Evolutionary conservation across 805 yeast genomes (phyloP).

Genomic region (Saccharomycopsis selenospora): DNA sequence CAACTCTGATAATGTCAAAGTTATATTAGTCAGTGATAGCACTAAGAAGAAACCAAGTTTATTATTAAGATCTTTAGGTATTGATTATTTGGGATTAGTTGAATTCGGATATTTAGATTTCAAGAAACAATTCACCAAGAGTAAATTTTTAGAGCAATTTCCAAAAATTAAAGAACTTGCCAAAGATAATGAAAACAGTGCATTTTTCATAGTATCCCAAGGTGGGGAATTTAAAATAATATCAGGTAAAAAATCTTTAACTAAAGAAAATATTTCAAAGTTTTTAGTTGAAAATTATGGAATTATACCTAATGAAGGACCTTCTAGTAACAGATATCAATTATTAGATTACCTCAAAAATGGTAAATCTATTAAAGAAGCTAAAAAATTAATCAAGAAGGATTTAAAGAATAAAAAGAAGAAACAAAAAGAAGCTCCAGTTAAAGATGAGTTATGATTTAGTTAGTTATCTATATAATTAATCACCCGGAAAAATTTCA

Average conservation of each 20-base stretch:
- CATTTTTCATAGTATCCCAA: conserved; percentile 23
- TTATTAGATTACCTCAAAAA: conserved; percentile 23
- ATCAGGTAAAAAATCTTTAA: conserved; percentile 24
- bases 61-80: conserved; percentile 55
- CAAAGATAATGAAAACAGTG: conserved; percentile 21
- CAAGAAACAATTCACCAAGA: conserved; percentile 26
- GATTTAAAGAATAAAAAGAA: background rate
- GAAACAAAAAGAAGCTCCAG: background rate
- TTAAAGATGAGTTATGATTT: background rate
- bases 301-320: conserved; percentile 28
- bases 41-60: conserved; percentile 44
- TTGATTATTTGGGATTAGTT: conserved; percentile 51
- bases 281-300: conserved; percentile 22
- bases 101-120: conserved; percentile 41
- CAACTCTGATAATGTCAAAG: conserved; percentile 29
- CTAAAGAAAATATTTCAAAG: conserved; percentile 24
- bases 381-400: conserved; percentile 6
- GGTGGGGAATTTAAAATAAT: conserved; percentile 21
- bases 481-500: no score
- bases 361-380: conserved; percentile 21
- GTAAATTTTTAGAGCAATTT: conserved; percentile 20
- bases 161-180: conserved; percentile 6
- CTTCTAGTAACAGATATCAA: conserved; percentile 26
- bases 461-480: background rate
- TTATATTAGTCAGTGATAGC: conserved; percentile 42